Evolutionary conservation across 192 early-diverging fungal species (phyloP).

Genomic region (Mortierella alpina): DNA sequence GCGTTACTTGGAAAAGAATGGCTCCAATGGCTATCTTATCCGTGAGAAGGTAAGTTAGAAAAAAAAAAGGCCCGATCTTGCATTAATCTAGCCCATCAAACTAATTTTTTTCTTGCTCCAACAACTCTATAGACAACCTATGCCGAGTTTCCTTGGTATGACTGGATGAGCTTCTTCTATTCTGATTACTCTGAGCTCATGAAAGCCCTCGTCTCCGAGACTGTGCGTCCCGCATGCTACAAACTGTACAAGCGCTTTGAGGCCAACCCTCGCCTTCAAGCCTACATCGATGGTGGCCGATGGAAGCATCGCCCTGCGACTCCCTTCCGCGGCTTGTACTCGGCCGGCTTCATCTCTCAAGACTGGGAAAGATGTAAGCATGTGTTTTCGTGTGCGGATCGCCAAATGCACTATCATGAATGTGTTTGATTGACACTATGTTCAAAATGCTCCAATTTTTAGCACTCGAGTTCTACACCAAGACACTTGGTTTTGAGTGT

Average conservation of each 20-base stretch:
- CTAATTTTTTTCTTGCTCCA: not conserved
- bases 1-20: constrained; percentile 27
- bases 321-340: constrained; percentile 20
- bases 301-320: constrained; percentile 34
- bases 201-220: constrained; percentile 24
- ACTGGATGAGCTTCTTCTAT: constrained; percentile 33
- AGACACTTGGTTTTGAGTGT: constrained; percentile 17
- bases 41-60: constrained; percentile 25
- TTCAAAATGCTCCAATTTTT: not conserved
- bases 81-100: not conserved
- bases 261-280: constrained; percentile 24
- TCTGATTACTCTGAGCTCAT: constrained; percentile 23
- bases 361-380: constrained; percentile 26
- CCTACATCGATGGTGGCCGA: constrained; percentile 45
- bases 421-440: not conserved
- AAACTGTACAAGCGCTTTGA: constrained; percentile 36
- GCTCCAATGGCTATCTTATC: constrained; percentile 42
- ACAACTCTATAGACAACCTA: constrained; percentile 20
- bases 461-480: constrained; percentile 41
- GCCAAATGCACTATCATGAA: too few relatives aligned
- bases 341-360: constrained; percentile 16
- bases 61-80: not conserved
- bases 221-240: constrained; percentile 21
- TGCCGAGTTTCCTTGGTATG: constrained; percentile 33
- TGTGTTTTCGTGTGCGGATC: not conserved